Conservation (phyloP, 805 yeast genomes). For the Teunomyces tritomae region DNA sequence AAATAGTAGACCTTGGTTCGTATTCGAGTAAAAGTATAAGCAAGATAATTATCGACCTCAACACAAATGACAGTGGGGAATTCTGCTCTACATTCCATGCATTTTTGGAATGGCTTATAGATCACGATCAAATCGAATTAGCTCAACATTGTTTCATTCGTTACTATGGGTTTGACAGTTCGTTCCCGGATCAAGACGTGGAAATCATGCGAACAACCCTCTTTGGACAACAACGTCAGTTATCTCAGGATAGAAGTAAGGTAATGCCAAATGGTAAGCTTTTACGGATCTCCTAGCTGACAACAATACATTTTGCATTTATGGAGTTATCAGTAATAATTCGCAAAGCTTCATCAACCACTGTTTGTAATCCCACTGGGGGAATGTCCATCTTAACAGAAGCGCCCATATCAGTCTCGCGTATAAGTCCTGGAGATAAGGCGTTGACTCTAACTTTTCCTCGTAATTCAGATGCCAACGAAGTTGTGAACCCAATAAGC, state of each 20-base stretch:
- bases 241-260: too few relatives aligned
- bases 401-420: constrained; percentile 65
- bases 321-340: constrained; percentile 19
- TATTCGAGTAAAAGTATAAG: constrained; percentile 6
- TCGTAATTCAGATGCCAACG: constrained; percentile 59
- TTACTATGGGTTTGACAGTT: constrained; percentile 10
- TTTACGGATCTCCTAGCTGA: constrained; percentile 10
- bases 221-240: background rate
- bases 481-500: constrained; percentile 55
- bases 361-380: constrained; percentile 23
- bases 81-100: constrained; percentile 3
- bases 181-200: background rate
- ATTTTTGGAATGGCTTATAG: background rate
- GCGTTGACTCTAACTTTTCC: constrained; percentile 60
- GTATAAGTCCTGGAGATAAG: constrained; percentile 64
- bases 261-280: background rate
- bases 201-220: background rate
- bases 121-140: constrained; percentile 1
- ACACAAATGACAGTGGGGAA: constrained; percentile 3
- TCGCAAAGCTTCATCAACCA: constrained; percentile 23
- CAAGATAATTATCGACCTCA: background rate
- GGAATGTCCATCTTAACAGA: constrained; percentile 22
- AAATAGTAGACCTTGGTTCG: background rate
- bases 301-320: constrained; percentile 31
- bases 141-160: constrained; percentile 11